Percentiles rank a stretch among this genome's conserved stretches.
These are phyloP conservation scores for Fulvia fulva DNA, from an alignment of 2,329 filamentous ascomycete species.

Conservation along the genomic window DNA sequence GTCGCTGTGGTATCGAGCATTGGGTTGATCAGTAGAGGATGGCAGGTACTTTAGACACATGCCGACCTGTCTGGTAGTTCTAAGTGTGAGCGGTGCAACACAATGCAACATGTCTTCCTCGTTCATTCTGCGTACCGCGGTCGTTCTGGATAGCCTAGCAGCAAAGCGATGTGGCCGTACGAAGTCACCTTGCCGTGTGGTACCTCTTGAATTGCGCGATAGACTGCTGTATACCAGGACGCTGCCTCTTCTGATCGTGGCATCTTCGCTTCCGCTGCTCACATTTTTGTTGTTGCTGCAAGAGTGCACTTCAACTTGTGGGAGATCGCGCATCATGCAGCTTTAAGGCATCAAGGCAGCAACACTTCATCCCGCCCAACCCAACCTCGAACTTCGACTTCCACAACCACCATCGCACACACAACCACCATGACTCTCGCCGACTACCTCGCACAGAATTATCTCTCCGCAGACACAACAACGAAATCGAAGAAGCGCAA, in stretches of 20 bases:
- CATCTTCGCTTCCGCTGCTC: constrained; percentile 45
- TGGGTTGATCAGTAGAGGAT: constrained; percentile 38
- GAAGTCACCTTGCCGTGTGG: constrained; percentile 78
- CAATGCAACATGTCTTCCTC: constrained; percentile 6
- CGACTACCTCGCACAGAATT: constrained; percentile 85
- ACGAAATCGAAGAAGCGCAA: constrained; percentile 54
- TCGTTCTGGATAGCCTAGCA: constrained; percentile 59
- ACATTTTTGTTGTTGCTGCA: constrained; percentile 13
- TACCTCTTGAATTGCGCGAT: constrained; percentile 79
- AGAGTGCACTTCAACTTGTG: not conserved
- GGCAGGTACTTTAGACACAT: constrained; percentile 85
- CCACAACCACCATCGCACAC: not conserved
- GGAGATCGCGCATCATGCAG: not conserved
- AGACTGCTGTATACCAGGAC: constrained; percentile 73
- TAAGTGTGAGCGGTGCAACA: not conserved
- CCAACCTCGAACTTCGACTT: constrained; percentile 1
- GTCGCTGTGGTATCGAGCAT: constrained; percentile 60
- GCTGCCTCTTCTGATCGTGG: constrained; percentile 68
- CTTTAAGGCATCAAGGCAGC: constrained; percentile 4
- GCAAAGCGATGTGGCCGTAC: constrained; percentile 74
- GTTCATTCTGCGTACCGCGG: constrained; percentile 14
- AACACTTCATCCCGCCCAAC: not conserved
- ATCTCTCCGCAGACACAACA: constrained; percentile 64
- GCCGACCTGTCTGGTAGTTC: constrained; percentile 66
- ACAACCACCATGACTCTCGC: constrained; percentile 59